Conservation (phyloP, 78 protist species). For the Capsaspora owczarzaki region DNA sequence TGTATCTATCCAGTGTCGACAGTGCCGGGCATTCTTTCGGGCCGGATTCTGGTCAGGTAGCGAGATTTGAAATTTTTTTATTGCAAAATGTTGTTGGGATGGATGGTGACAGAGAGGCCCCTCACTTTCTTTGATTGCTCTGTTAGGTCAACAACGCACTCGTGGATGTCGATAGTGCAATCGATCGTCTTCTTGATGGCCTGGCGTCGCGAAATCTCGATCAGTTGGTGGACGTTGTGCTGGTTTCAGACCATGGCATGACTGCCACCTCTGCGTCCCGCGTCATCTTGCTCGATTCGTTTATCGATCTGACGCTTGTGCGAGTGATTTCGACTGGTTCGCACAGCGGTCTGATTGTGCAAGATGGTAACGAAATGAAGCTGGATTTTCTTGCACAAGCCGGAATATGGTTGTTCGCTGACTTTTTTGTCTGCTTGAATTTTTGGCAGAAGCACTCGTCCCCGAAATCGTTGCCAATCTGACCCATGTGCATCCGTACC, state of each 20-base stretch:
- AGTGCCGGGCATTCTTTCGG: not conserved
- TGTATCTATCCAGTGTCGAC: not conserved
- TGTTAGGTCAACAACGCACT: not conserved
- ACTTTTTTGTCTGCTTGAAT: not conserved
- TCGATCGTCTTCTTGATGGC: not conserved
- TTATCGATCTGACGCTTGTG: not conserved
- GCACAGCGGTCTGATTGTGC: not conserved
- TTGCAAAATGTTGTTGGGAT: too few species aligned
- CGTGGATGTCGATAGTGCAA: not conserved
- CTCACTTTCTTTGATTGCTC: too few species aligned
- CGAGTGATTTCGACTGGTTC: too few species aligned
- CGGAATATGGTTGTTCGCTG: not conserved
- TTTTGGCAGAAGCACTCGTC: not conserved
- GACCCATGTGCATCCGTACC: not conserved
- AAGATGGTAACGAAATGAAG: not conserved
- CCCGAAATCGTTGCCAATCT: not conserved
- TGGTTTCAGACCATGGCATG: not conserved
- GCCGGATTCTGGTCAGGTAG: not conserved
- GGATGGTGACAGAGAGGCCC: too few species aligned
- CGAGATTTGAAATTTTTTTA: too few species aligned
- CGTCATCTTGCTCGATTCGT: not conserved
- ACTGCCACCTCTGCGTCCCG: not conserved
- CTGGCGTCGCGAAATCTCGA: not conserved
- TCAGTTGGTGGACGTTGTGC: too few species aligned
- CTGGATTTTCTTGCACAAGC: not conserved